Evolutionary conservation across 176 grass and related monocot species (phyloP).

Genomic region (Olyra latifolia): DNA sequence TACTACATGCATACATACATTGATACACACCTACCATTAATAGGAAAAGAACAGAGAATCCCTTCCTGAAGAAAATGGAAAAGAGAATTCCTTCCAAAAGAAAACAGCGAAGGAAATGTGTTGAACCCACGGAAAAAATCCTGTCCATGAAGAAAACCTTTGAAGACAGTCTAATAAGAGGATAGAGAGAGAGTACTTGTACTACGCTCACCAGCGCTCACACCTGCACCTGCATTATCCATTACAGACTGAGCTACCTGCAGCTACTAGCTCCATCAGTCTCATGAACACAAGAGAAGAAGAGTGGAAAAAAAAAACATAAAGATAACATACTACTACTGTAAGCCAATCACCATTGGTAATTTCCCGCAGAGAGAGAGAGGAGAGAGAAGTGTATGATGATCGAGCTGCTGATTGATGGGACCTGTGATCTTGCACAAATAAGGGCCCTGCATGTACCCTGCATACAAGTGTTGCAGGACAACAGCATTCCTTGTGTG

Average conservation of each 20-base stretch:
- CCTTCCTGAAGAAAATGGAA: too few relatives aligned
- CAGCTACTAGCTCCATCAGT: neutral
- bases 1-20: neutral
- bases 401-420: slow-evolving; percentile 17
- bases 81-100: too few relatives aligned
- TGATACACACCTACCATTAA: neutral
- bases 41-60: too few relatives aligned
- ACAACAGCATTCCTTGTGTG: slow-evolving; percentile 15
- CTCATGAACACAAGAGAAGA: neutral
- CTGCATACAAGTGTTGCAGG: slow-evolving; percentile 14
- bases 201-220: neutral
- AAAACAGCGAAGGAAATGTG: too few relatives aligned
- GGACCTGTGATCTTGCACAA: slow-evolving; percentile 45
- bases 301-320: neutral
- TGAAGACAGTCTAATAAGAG: too few relatives aligned
- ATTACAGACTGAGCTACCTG: neutral
- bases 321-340: neutral
- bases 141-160: too few relatives aligned
- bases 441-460: neutral
- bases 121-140: too few relatives aligned
- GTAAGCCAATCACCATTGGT: neutral
- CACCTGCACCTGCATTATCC: slow-evolving; percentile 1
- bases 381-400: neutral
- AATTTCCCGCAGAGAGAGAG: neutral
- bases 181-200: neutral